Evolutionary conservation across 805 yeast genomes (phyloP), one percentile per base, ranked within the genome.

Genomic region (Lipomyces spencermartinsiae): DNA sequence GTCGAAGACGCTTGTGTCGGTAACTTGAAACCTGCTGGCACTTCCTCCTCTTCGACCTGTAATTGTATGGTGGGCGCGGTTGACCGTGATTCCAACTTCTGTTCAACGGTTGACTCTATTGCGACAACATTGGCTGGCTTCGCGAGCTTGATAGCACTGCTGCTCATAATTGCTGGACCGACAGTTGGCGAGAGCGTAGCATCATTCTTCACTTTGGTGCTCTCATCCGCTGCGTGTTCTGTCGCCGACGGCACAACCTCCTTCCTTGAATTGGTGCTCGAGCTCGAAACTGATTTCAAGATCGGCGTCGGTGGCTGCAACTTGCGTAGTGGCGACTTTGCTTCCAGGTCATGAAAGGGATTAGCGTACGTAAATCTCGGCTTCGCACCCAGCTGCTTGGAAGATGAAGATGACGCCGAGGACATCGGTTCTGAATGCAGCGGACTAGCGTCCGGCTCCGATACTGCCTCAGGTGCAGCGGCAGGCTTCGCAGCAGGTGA

Each of bases 321-420:
- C 55, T 46, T n/a, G 25, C 56, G 62, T n/a, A 43, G 56, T n/a
- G 62, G 56, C 33, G 62, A 59, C 25, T 31, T 53, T 1, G 71
- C 69, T 25, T 66, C 71, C 43, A 68, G 61, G 43, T 39, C 60
- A 33, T 61, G 57, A 22, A 68, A 68, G 37, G 71, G 71, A 43
- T 68, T 66, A 46, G 57, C 66, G 34, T 68, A 68, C 2, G 68
- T 67, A 35, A 67, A 67, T 31, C 68, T 58, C 10, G 71, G 61
- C 55, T 64, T 64, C 25, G 57, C 7, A 9, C n/a, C 51, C 16
- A 53, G 56, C 56, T n/a, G 56, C 22, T 53, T 53, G n/a, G 34
- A 10, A 25, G 35, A 53, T 31, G 56, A 53, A 5, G 56, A 53
- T 25, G 56, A 53, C 9, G 56, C 35, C 34, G 56, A 53, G 4